phyloP scores from a whole-genome alignment of 768 basidiomycete genomes.

The Sistotremastrum niveocremeum region DNA sequence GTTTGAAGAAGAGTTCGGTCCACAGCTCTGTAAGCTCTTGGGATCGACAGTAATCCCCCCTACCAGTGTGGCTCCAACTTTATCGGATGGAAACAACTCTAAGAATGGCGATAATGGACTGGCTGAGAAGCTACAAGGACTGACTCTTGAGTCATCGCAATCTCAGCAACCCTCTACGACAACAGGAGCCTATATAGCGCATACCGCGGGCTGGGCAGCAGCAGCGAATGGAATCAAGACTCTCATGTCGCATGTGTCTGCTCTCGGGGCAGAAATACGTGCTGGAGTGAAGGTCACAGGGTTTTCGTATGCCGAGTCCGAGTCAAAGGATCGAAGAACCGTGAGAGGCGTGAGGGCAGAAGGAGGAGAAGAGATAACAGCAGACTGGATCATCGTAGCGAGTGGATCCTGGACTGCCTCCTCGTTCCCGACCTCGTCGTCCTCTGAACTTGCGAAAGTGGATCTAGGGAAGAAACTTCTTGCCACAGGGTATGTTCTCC shows the following conservation, averaged over 20 bases:
- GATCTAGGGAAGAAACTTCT: conserved; percentile 36
- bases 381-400: background rate
- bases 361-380: no score
- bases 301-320: conserved; percentile 14
- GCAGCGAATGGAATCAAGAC: conserved; percentile 51
- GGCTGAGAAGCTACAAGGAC: no score
- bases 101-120: no score
- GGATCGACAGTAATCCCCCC: conserved; percentile 14
- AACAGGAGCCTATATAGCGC: conserved; percentile 51
- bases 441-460: conserved; percentile 54
- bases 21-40: conserved; percentile 2
- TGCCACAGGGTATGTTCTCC: conserved; percentile 61
- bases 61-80: no score
- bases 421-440: conserved; percentile 48
- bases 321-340: no score
- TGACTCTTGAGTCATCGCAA: no score
- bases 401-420: conserved; percentile 7
- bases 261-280: conserved; percentile 46
- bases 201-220: conserved; percentile 74
- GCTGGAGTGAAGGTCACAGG: conserved; percentile 42
- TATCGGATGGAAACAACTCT: no score
- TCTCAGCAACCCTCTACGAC: background rate
- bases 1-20: no score
- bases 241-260: conserved; percentile 40
- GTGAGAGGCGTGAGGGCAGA: no score